Percentiles rank a stretch among this genome's conserved stretches.
These are phyloP conservation scores for Mycena vulgaris DNA, from an alignment of 768 basidiomycete species.

Conservation along the genomic window DNA sequence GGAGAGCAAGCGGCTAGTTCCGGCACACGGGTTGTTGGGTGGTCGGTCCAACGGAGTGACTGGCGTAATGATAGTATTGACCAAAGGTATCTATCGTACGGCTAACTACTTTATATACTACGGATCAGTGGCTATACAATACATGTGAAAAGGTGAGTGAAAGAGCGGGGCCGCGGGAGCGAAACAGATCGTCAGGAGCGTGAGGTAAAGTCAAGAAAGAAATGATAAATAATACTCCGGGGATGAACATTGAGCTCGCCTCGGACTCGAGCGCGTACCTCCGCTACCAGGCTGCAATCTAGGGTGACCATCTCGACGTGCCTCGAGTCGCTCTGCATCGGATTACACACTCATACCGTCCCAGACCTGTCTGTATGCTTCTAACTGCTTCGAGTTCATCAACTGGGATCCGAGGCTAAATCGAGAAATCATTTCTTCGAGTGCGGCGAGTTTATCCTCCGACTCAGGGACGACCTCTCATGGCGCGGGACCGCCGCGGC, in stretches of 20 bases:
- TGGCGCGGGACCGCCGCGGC: constrained; percentile 36
- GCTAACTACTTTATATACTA: too few relatives aligned
- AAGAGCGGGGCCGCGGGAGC: too few relatives aligned
- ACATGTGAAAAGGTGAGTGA: too few relatives aligned
- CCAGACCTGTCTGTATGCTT: constrained; percentile 32
- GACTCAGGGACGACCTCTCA: constrained; percentile 31
- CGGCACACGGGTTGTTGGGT: too few relatives aligned
- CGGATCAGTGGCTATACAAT: too few relatives aligned
- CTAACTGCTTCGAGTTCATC: constrained; percentile 36
- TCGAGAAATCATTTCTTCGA: not conserved
- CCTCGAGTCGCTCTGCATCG: not conserved
- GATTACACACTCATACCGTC: not conserved
- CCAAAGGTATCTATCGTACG: too few relatives aligned
- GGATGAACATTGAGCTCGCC: constrained; percentile 28
- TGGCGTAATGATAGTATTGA: too few relatives aligned
- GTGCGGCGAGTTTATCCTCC: not conserved
- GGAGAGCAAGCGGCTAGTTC: too few relatives aligned
- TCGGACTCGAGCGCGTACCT: constrained; percentile 6
- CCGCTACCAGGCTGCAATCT: constrained; percentile 35
- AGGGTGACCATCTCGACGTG: constrained; percentile 35
- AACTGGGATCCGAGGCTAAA: constrained; percentile 34
- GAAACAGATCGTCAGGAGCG: too few relatives aligned
- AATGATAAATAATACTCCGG: too few relatives aligned
- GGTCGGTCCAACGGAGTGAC: too few relatives aligned
- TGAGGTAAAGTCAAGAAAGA: too few relatives aligned